Conservation (phyloP, 306 rosid species). For the Fragaria nilgerrensis region DNA sequence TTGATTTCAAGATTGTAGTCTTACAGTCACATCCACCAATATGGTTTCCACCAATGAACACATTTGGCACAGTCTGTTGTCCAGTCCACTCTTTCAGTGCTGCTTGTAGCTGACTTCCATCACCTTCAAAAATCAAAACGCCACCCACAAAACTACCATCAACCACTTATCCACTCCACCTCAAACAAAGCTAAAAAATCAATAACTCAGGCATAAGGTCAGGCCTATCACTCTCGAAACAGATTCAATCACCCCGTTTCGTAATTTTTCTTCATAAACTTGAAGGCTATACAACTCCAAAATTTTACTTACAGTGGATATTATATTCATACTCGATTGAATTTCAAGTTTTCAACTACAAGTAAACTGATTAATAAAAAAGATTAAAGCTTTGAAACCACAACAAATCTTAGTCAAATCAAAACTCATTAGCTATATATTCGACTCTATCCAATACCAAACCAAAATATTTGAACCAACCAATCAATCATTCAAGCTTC, state of each 20-base stretch:
- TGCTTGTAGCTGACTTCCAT: constrained; percentile 66
- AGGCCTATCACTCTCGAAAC: background rate
- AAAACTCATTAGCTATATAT: too few relatives aligned
- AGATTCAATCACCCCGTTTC: too few relatives aligned
- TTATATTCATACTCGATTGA: background rate
- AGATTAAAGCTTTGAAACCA: background rate
- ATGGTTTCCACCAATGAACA: constrained; percentile 82
- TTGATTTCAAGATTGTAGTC: constrained; percentile 4
- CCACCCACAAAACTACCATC: constrained; percentile 9
- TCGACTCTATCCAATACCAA: background rate
- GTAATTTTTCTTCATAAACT: background rate
- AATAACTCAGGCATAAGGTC: background rate
- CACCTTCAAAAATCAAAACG: constrained; percentile 49
- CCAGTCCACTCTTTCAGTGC: constrained; percentile 73
- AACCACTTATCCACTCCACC: background rate
- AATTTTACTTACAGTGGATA: background rate
- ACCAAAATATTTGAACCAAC: background rate
- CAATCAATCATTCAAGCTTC: background rate
- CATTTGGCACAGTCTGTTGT: constrained; percentile 87
- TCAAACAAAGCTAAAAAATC: background rate
- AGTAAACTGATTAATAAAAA: background rate
- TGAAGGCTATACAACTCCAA: background rate
- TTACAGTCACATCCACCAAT: constrained; percentile 93
- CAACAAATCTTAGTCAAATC: background rate
- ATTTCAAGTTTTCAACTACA: background rate